phyloP scores from a whole-genome alignment of 805 yeast genomes.

The Saturnispora gosingensis region DNA sequence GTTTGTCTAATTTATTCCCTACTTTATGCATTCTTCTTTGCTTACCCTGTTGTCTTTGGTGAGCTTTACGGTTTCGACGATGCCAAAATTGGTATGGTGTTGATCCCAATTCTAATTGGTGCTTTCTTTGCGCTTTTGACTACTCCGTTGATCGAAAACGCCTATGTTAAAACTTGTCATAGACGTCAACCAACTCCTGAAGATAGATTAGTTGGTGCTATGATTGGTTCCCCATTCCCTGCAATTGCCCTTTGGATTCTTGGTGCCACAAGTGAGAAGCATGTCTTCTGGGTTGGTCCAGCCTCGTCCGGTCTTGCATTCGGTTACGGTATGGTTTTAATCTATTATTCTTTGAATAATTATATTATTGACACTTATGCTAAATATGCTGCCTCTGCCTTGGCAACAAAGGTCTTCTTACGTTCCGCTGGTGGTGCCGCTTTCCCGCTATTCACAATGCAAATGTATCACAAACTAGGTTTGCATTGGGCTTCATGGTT shows the following conservation, averaged over 20 bases:
- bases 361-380: slow-evolving; percentile 88
- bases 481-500: slow-evolving; percentile 77
- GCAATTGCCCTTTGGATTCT: slow-evolving; percentile 70
- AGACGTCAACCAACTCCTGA: slow-evolving; percentile 63
- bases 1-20: slow-evolving; percentile 87
- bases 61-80: slow-evolving; percentile 71
- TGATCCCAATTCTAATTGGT: slow-evolving; percentile 84
- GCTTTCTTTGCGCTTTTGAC: slow-evolving; percentile 62
- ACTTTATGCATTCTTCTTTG: slow-evolving; percentile 88
- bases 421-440: slow-evolving; percentile 85
- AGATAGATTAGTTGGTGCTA: slow-evolving; percentile 71
- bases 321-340: slow-evolving; percentile 54
- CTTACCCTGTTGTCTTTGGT: slow-evolving; percentile 82
- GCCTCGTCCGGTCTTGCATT: slow-evolving; percentile 51
- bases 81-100: slow-evolving; percentile 75
- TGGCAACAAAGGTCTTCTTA: slow-evolving; percentile 73
- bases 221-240: slow-evolving; percentile 77
- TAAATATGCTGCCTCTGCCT: slow-evolving; percentile 69
- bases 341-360: slow-evolving; percentile 54
- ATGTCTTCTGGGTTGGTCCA: slow-evolving; percentile 59
- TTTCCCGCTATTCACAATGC: slow-evolving; percentile 72
- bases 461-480: slow-evolving; percentile 68
- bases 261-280: slow-evolving; percentile 69
- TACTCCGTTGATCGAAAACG: slow-evolving; percentile 66
- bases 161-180: slow-evolving; percentile 43